phyloP scores from a whole-genome alignment of 2,329 filamentous ascomycete species.

The Thielaviopsis cerberus region DNA sequence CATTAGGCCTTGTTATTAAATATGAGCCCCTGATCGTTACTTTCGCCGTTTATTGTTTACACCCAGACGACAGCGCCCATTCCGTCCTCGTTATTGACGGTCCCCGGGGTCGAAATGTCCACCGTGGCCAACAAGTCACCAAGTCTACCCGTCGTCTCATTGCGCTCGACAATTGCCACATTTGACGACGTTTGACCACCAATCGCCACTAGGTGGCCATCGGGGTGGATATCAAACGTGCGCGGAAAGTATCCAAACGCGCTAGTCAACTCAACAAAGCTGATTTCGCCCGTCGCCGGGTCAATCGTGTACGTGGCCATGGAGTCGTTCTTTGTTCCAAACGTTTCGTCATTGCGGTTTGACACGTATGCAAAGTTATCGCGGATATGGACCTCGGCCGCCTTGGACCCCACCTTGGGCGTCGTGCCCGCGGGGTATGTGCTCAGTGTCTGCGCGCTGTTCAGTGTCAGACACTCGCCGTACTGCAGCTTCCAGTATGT shows the following conservation, averaged over 20 bases:
- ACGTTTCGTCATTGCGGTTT: constrained; percentile 43
- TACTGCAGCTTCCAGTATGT: constrained; percentile 32
- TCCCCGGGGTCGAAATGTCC: constrained; percentile 23
- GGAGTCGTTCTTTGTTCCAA: constrained; percentile 34
- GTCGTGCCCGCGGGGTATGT: constrained; percentile 27
- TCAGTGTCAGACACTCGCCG: constrained; percentile 28
- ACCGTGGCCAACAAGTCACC: constrained; percentile 27
- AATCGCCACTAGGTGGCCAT: constrained; percentile 41
- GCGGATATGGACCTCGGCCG: constrained; percentile 33
- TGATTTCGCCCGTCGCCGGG: constrained; percentile 27
- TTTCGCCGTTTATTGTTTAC: neutral
- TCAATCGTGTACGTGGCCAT: constrained; percentile 33
- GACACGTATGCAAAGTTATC: constrained; percentile 40
- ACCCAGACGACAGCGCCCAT: constrained; percentile 29
- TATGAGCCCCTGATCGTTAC: too few relatives aligned
- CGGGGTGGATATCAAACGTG: constrained; percentile 41
- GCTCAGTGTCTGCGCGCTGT: constrained; percentile 25
- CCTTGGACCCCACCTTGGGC: constrained; percentile 28
- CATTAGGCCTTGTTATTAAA: neutral
- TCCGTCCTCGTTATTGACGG: constrained; percentile 26
- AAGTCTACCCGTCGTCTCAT: constrained; percentile 35
- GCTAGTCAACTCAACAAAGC: constrained; percentile 34
- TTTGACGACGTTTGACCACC: constrained; percentile 41
- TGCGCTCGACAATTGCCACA: constrained; percentile 37
- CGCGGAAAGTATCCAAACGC: constrained; percentile 42